Conservation (phyloP, 768 basidiomycete genomes). For the Boletus coccyginus region DNA sequence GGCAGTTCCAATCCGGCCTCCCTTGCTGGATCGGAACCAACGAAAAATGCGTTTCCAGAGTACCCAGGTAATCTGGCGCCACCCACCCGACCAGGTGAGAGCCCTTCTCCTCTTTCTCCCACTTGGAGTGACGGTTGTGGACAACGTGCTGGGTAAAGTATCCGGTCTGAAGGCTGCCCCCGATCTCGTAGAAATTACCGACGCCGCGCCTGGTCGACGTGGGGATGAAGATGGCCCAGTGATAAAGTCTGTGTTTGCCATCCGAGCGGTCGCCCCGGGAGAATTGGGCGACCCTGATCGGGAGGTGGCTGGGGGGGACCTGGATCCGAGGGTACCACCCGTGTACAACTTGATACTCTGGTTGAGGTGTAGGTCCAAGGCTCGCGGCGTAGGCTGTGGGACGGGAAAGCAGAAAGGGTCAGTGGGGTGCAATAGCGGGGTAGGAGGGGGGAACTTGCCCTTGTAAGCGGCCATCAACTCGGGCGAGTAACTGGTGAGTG, state of each 20-base stretch:
- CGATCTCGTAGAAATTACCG: conserved; percentile 22
- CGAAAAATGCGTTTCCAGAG: conserved; percentile 10
- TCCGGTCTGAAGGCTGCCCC: conserved; percentile 2
- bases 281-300: conserved; percentile 18
- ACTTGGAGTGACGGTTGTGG: conserved; percentile 12
- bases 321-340: not conserved
- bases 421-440: not conserved
- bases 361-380: not conserved
- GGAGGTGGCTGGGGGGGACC: conserved; percentile 13
- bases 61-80: not conserved
- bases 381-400: conserved; percentile 6
- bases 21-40: conserved; percentile 12
- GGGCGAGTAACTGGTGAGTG: not conserved
- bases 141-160: conserved; percentile 17
- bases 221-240: conserved; percentile 26
- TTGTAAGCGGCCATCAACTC: conserved; percentile 8
- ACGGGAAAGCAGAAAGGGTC: not conserved
- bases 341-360: conserved; percentile 11
- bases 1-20: conserved; percentile 14
- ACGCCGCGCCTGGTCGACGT: conserved; percentile 16
- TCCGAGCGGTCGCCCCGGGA: not conserved
- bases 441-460: not conserved
- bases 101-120: conserved; percentile 13
- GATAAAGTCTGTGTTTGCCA: not conserved
- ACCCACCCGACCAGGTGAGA: conserved; percentile 13